Base-by-base conservation (phyloP, 169 alveolate species). In the Plasmodium malariae region DNA sequence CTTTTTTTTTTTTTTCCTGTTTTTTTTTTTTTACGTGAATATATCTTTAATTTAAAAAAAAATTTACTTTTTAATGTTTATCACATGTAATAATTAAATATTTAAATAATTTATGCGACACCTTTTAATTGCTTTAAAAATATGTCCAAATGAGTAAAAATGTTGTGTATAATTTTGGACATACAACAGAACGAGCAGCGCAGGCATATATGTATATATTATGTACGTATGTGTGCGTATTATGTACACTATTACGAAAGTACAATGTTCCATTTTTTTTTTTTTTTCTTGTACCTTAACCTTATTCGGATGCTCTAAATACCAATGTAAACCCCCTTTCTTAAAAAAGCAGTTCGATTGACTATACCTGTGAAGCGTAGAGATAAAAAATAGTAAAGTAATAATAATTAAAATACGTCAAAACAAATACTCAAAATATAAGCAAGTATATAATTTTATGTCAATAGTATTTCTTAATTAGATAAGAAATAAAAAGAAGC, bases 41-140 rank as follows among this genome's bases (percentile, higher is more conserved):
- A 14, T 26, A 67, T 67, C 17, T 32, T 48, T 67, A 67, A 67
- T 67, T 34, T 67, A 32, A 32, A 17, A 21, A 67, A 67, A 3
- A 4, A 17, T 67, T 34, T 37, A 32, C 37, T 40, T 19, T 67
- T 37, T 67, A 67, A 12, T 67, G 4, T 26, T 67, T 67, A 55
- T 67, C 36, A 28, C 60, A 48, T 36, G 36, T 40, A 67, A 67
- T 36, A 67, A 67, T 36, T 67, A 26, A 67, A 11, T 28, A 55
- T 19, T 67, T 67, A 32, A 21, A 12, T 14, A 36, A 32, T 67
- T 36, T n/a, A n/a, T n/a, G n/a, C n/a, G n/a, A n/a, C n/a, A n/a
- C 21, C 21, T 65, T 65, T 12, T 12, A n/a, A 36, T 21, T 36
- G 55, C 55, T 67, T 67, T 67, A 67, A 48, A 67, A 67, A 67